Conservation (phyloP, 495 filamentous ascomycete species). For the Aspergillus nidulans region DNA sequence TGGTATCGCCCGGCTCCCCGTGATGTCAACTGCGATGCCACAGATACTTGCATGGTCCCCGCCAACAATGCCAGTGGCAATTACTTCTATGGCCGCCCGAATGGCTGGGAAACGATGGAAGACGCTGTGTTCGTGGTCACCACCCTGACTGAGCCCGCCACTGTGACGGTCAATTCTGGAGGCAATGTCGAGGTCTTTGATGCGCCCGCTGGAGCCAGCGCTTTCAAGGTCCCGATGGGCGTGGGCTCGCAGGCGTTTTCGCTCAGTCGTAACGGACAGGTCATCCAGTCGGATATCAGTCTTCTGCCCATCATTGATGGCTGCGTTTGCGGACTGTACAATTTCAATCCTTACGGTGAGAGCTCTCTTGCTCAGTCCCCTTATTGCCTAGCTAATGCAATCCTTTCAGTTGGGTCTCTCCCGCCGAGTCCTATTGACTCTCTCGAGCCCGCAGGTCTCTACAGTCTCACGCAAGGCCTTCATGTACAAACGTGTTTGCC, state of each 20-base stretch:
- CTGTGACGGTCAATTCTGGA: constrained; percentile 46
- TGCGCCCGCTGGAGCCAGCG: constrained; percentile 48
- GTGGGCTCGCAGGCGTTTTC: constrained; percentile 51
- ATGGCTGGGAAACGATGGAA: constrained; percentile 49
- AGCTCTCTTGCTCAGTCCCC: not conserved
- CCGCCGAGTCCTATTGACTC: constrained; percentile 39
- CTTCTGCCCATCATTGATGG: constrained; percentile 45
- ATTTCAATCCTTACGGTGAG: constrained; percentile 55
- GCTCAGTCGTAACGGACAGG: constrained; percentile 38
- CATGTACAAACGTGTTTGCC: constrained; percentile 42
- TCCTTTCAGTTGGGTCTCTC: constrained; percentile 35
- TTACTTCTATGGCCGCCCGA: constrained; percentile 54
- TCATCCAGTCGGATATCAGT: constrained; percentile 47
- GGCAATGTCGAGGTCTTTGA: constrained; percentile 38
- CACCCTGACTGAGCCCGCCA: constrained; percentile 43
- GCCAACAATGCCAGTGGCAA: constrained; percentile 45
- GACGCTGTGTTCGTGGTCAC: constrained; percentile 56
- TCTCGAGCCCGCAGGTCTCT: constrained; percentile 38
- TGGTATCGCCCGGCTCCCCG: constrained; percentile 54
- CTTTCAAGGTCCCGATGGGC: constrained; percentile 50
- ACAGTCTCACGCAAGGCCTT: constrained; percentile 39
- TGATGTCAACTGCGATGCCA: constrained; percentile 46
- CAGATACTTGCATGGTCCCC: constrained; percentile 45
- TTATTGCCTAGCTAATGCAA: not conserved
- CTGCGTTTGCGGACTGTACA: constrained; percentile 58